Conservation (phyloP, 768 basidiomycete genomes). For the Leucosporidium creatinivorum region DNA sequence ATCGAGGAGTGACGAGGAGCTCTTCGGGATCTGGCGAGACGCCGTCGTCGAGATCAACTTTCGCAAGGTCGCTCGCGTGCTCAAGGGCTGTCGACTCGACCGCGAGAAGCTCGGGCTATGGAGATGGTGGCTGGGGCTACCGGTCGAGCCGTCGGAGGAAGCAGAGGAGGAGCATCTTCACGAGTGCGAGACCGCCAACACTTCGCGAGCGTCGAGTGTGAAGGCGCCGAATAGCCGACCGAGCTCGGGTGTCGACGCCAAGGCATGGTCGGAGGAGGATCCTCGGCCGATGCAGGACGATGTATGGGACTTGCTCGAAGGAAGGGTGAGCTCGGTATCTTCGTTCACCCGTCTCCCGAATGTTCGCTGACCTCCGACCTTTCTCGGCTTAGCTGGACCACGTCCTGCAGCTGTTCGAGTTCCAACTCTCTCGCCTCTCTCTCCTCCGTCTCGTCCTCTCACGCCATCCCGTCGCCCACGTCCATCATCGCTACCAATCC, state of each 20-base stretch:
- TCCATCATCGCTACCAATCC: constrained; percentile 1
- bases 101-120: constrained; percentile 18
- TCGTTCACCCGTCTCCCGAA: no score
- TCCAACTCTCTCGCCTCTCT: constrained; percentile 12
- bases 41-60: constrained; percentile 25
- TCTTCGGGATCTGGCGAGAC: constrained; percentile 11
- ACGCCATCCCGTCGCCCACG: constrained; percentile 8
- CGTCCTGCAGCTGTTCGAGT: constrained; percentile 26
- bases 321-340: constrained; percentile 8
- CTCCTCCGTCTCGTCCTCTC: constrained; percentile 23
- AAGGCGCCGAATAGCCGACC: not conserved
- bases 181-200: not conserved
- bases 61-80: not conserved
- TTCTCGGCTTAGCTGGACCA: constrained; percentile 12
- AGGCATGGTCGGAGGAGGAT: not conserved
- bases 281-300: constrained; percentile 15
- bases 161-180: not conserved
- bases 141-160: not conserved
- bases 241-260: not conserved
- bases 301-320: constrained; percentile 31
- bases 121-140: constrained; percentile 18
- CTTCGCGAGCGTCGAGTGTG: not conserved
- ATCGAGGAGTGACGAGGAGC: not conserved
- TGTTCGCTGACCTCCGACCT: no score
- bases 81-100: constrained; percentile 16